Conservation (phyloP, 2,329 filamentous ascomycete genomes). For the Fusarium odoratissimum region DNA sequence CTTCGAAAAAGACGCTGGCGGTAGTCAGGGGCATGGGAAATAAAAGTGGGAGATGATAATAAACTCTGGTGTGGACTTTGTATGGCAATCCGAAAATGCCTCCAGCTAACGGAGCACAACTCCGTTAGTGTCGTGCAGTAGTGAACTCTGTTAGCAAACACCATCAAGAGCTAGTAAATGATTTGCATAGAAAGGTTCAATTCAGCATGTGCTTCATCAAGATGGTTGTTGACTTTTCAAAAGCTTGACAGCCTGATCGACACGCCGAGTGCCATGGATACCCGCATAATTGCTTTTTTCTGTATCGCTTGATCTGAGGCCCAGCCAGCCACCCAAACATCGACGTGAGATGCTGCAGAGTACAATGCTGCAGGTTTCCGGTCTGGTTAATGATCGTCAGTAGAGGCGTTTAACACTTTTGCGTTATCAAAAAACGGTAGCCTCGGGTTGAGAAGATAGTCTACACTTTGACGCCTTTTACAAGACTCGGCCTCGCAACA, state of each 20-base stretch:
- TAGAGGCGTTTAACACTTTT: constrained; percentile 18
- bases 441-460: background rate
- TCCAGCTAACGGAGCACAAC: background rate
- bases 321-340: constrained; percentile 6
- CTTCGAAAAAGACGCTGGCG: constrained; percentile 1
- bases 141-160: constrained; percentile 8
- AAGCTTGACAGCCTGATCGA: background rate
- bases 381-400: constrained; percentile 12
- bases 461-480: constrained; percentile 15
- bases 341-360: constrained; percentile 10
- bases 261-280: background rate
- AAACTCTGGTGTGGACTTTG: constrained; percentile 3
- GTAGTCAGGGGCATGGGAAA: constrained; percentile 16
- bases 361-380: constrained; percentile 4
- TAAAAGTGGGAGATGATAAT: background rate
- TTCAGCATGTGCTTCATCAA: background rate
- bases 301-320: constrained; percentile 17
- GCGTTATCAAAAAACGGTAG: constrained; percentile 1
- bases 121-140: constrained; percentile 3
- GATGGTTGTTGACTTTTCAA: background rate
- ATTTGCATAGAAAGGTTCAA: background rate
- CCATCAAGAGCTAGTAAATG: background rate
- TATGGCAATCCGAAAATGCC: constrained; percentile 1
- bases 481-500: background rate
- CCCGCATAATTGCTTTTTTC: constrained; percentile 4